Percentiles rank a stretch among this genome's conserved stretches.
Evolutionary conservation across 192 early-diverging fungal species (phyloP).

Genomic region (Rhizophagus clarus): DNA sequence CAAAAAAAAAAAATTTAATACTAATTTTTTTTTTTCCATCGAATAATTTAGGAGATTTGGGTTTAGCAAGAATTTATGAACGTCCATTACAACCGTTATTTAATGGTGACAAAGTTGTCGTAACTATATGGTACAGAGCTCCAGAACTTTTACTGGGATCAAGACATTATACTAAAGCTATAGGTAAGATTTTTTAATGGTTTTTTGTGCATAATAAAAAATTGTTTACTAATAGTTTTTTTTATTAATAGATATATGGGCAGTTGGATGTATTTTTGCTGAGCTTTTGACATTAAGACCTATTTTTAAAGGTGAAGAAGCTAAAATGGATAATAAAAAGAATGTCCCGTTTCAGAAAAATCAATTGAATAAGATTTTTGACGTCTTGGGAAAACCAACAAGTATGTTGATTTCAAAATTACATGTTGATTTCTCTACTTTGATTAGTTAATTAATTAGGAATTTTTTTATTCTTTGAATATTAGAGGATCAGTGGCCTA

Average conservation of each 20-base stretch:
- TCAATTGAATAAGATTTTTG: constrained; percentile 84
- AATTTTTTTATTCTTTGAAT: neutral
- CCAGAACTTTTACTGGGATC: constrained; percentile 67
- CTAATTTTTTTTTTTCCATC: constrained; percentile 35
- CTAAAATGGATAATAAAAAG: constrained; percentile 80
- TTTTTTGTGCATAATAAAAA: constrained; percentile 46
- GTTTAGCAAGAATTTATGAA: constrained; percentile 65
- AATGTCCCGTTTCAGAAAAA: constrained; percentile 82
- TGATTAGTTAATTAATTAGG: neutral
- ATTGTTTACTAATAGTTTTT: neutral
- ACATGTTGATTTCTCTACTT: constrained; percentile 7
- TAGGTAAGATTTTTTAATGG: constrained; percentile 48
- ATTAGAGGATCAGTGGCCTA: constrained; percentile 78
- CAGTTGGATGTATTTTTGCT: constrained; percentile 97
- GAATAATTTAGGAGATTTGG: constrained; percentile 67
- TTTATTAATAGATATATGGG: constrained; percentile 77
- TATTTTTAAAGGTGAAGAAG: constrained; percentile 78
- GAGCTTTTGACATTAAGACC: constrained; percentile 88
- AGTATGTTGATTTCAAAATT: constrained; percentile 40
- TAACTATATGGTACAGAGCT: constrained; percentile 75
- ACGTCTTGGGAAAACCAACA: constrained; percentile 87
- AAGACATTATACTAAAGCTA: constrained; percentile 64
- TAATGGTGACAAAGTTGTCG: constrained; percentile 59
- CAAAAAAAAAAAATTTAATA: neutral
- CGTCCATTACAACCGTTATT: constrained; percentile 59